Conservation (phyloP, 2,329 filamentous ascomycete species). For the Biscogniauxia marginata region DNA sequence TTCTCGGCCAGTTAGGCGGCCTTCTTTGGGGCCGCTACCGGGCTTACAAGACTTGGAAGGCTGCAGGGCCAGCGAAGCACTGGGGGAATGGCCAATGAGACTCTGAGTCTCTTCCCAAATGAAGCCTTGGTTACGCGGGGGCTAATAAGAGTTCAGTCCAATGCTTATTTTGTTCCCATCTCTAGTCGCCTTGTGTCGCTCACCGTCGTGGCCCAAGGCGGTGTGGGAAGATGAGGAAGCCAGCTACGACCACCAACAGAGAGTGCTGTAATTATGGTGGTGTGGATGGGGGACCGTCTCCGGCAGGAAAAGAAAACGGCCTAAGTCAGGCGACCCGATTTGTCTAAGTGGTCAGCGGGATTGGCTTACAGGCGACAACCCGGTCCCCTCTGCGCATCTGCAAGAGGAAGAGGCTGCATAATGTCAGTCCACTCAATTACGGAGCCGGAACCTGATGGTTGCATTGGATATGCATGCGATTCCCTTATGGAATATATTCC, state of each 20-base stretch:
- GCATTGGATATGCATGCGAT: slow-evolving; percentile 31
- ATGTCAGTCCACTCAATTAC: slow-evolving; percentile 31
- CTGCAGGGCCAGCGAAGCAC: slow-evolving; percentile 28
- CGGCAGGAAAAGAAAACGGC: slow-evolving; percentile 14
- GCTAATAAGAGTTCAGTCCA: slow-evolving; percentile 29
- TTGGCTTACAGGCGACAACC: slow-evolving; percentile 30
- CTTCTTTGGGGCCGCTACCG: slow-evolving; percentile 20
- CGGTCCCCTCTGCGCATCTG: slow-evolving; percentile 31
- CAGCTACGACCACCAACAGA: slow-evolving; percentile 6
- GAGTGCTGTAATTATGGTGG: slow-evolving; percentile 13
- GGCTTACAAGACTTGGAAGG: slow-evolving; percentile 23
- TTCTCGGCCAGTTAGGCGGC: slow-evolving; percentile 30
- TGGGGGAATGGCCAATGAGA: slow-evolving; percentile 25
- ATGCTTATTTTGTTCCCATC: slow-evolving; percentile 19
- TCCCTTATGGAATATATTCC: slow-evolving; percentile 28
- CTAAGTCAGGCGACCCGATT: slow-evolving; percentile 35
- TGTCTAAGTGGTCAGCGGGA: slow-evolving; percentile 32
- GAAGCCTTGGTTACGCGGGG: slow-evolving; percentile 22
- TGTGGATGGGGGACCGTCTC: slow-evolving; percentile 14
- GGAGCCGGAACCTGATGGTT: slow-evolving; percentile 31
- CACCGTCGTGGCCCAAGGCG: slow-evolving; percentile 6
- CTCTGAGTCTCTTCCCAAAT: slow-evolving; percentile 12
- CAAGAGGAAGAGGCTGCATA: slow-evolving; percentile 32
- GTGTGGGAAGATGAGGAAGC: background rate
- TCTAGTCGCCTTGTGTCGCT: slow-evolving; percentile 15